phyloP scores from a whole-genome alignment of 371 early-diverging fungal genomes.

The Umbelopsis sp. region DNA sequence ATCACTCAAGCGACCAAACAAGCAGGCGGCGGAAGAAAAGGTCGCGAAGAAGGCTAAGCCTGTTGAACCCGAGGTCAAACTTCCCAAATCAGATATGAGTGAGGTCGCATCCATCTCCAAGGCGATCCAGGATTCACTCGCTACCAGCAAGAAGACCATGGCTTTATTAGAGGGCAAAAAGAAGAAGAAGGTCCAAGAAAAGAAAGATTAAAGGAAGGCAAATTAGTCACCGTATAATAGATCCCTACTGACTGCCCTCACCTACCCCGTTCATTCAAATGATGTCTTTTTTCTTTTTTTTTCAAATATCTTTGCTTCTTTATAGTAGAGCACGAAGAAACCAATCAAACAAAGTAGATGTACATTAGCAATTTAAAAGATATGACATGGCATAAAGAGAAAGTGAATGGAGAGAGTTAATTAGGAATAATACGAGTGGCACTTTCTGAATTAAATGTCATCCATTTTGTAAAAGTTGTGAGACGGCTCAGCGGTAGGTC shows the following conservation, averaged over 20 bases:
- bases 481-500: conserved; percentile 1
- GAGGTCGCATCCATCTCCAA: conserved; percentile 10
- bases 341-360: conserved; percentile 19
- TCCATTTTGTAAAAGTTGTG: conserved; percentile 16
- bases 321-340: not conserved
- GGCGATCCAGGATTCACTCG: conserved; percentile 11
- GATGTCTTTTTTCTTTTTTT: not conserved
- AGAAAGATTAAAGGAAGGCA: not conserved
- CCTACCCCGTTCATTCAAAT: not conserved
- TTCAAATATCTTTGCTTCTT: not conserved
- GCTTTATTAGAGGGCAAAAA: conserved; percentile 23
- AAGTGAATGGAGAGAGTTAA: not conserved
- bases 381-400: not conserved
- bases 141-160: conserved; percentile 23
- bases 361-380: conserved; percentile 11
- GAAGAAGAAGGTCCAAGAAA: conserved; percentile 17
- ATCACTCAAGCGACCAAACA: conserved; percentile 38
- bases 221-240: not conserved
- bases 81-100: conserved; percentile 9
- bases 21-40: conserved; percentile 29
- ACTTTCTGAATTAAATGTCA: conserved; percentile 15
- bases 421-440: not conserved
- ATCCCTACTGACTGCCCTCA: too few species aligned
- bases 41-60: conserved; percentile 30
- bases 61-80: not conserved